Base-by-base conservation (phyloP, 805 yeast genomes). In the Candida germanica region DNA sequence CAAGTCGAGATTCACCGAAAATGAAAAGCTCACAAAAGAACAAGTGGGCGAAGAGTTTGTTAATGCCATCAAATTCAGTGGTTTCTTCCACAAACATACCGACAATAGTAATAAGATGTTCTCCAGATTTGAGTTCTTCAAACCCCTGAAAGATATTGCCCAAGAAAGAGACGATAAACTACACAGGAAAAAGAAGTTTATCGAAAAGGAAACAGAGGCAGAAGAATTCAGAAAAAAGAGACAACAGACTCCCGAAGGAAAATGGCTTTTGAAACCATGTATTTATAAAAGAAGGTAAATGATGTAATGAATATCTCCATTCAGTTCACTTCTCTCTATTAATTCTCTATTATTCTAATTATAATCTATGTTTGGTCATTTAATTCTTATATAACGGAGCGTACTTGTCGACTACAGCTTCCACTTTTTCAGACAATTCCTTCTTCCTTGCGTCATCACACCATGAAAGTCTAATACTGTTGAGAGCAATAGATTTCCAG, bases 261-360 rank as follows among this genome's bases (percentile, higher is more conserved):
- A 82, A 50, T 87, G 95, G 95, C 64, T 91, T 40, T 69, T 93
- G 47, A 93, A 91, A 58, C 98, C 99, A 3, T 93, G 99, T 64
- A 86, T 93, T 42, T 93, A 93, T 61, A 93, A 93, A 58, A 76
- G 95, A 64, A 75, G 96, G 28, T 45, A 33, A 22, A 10, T 20
- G 6, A 20, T 12, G 6, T 14, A 13, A 26, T 25, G 11, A 6
- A 17, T 12, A 34, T 15, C 22, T 9, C 11, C n/a, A 15, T 9
- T 24, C 5, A 16, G 21, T 35, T 24, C 6, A 20, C 6, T 7
- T 20, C 10, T 7, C 23, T 20, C 23, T 20, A 20, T 20, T 10
- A 20, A n/a, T n/a, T n/a, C n/a, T n/a, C n/a, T n/a, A n/a, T n/a
- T n/a, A n/a, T n/a, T n/a, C n/a, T n/a, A n/a, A n/a, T n/a, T n/a